Evolutionary conservation across 2,329 filamentous ascomycete species (phyloP).

Genomic region (Trichoderma endophyticum): DNA sequence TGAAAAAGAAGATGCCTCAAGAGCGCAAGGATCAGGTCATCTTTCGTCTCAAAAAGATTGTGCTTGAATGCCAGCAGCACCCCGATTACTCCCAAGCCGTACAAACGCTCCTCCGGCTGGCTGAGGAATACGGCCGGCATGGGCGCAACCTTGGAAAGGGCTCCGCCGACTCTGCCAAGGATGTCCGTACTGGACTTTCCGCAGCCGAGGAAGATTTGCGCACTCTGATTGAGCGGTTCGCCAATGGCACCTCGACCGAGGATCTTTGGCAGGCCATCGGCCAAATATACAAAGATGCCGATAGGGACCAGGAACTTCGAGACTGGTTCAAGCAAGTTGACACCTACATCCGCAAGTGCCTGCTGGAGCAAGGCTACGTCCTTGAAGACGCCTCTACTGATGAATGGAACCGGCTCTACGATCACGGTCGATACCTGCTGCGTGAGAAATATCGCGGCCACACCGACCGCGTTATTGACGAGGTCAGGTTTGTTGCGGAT

Average conservation of each 20-base stretch:
- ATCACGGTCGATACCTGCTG: conserved; percentile 80
- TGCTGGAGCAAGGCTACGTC: conserved; percentile 88
- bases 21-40: conserved; percentile 91
- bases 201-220: conserved; percentile 72
- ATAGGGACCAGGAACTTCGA: conserved; percentile 80
- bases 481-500: conserved; percentile 82
- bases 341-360: conserved; percentile 72
- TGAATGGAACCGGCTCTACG: conserved; percentile 82
- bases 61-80: conserved; percentile 94
- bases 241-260: conserved; percentile 86
- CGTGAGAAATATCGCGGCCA: conserved; percentile 84
- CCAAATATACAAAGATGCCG: conserved; percentile 80
- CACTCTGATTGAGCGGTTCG: conserved; percentile 89
- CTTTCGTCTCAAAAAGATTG: conserved; percentile 93
- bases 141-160: conserved; percentile 63
- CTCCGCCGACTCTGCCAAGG: conserved; percentile 66
- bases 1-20: conserved; percentile 81
- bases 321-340: conserved; percentile 83
- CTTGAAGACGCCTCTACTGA: conserved; percentile 74
- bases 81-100: conserved; percentile 92
- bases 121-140: conserved; percentile 80
- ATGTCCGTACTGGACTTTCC: conserved; percentile 65
- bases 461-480: conserved; percentile 81
- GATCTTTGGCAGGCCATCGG: conserved; percentile 84
- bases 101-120: conserved; percentile 76